Evolutionary conservation across 805 yeast species (phyloP).

Genomic region (Candida krabiensis): DNA sequence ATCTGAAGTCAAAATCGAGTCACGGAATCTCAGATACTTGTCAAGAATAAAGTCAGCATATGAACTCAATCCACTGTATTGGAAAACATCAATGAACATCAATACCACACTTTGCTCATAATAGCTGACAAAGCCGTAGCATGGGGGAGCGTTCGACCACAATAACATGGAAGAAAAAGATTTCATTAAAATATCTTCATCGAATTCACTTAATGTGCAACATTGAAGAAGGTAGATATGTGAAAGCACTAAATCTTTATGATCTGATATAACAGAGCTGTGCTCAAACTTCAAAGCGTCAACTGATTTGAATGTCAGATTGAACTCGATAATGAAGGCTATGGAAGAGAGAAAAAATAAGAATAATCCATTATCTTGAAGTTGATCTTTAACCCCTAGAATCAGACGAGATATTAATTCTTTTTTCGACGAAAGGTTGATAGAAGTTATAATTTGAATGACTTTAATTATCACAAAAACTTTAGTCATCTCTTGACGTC

Average conservation of each 20-base stretch:
- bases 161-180: slow-evolving; percentile 7
- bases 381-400: slow-evolving; percentile 18
- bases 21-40: slow-evolving; percentile 4
- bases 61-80: slow-evolving; percentile 18
- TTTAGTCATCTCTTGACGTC: slow-evolving; percentile 19
- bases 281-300: slow-evolving; percentile 16
- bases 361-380: slow-evolving; percentile 31
- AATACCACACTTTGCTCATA: slow-evolving; percentile 35
- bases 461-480: slow-evolving; percentile 21
- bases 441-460: slow-evolving; percentile 24
- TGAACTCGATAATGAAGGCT: slow-evolving; percentile 24
- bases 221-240: slow-evolving; percentile 27
- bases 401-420: slow-evolving; percentile 24
- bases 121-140: slow-evolving; percentile 8
- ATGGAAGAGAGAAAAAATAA: slow-evolving; percentile 31
- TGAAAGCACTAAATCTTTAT: slow-evolving; percentile 19
- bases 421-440: slow-evolving; percentile 22
- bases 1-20: slow-evolving; percentile 2
- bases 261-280: slow-evolving; percentile 10
- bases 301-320: slow-evolving; percentile 22
- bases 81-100: slow-evolving; percentile 25
- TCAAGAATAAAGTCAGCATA: slow-evolving; percentile 17
- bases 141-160: slow-evolving; percentile 6
- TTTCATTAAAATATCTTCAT: slow-evolving; percentile 10
- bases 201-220: slow-evolving; percentile 8